phyloP scores from a whole-genome alignment of 257 asterid genomes.

The Solanum dulcamara region DNA sequence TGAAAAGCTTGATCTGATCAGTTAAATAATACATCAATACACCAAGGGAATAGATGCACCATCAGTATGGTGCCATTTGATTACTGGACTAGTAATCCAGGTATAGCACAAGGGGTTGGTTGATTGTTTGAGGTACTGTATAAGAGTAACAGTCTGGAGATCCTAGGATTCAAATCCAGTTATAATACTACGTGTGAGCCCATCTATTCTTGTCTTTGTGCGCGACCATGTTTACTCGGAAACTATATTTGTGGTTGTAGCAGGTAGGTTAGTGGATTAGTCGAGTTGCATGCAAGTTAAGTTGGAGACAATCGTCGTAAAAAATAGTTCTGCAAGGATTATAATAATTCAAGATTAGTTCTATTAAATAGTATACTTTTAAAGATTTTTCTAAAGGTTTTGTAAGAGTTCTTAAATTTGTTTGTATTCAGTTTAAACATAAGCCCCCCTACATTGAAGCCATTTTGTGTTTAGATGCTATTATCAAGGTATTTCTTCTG shows the following conservation, averaged over 20 bases:
- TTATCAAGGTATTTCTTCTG: background rate
- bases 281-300: background rate
- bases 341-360: background rate
- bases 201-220: background rate
- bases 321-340: background rate
- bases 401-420: background rate
- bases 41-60: background rate
- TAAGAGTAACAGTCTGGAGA: background rate
- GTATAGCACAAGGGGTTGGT: background rate
- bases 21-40: background rate
- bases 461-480: background rate
- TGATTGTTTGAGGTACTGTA: background rate
- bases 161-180: background rate
- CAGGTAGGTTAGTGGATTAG: background rate
- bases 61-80: background rate
- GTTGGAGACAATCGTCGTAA: background rate
- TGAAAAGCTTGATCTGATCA: background rate
- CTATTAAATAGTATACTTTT: background rate
- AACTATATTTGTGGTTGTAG: background rate
- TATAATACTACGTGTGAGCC: background rate
- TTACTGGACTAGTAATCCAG: background rate
- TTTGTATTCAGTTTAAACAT: background rate
- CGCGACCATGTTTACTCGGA: background rate
- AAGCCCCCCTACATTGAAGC: background rate
- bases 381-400: background rate